A percentile compares a stretch with the other conserved stretches of the same genome.
These are phyloP conservation scores for Letharia lupina DNA, from an alignment of 495 filamentous ascomycete species.

Conservation along the genomic window DNA sequence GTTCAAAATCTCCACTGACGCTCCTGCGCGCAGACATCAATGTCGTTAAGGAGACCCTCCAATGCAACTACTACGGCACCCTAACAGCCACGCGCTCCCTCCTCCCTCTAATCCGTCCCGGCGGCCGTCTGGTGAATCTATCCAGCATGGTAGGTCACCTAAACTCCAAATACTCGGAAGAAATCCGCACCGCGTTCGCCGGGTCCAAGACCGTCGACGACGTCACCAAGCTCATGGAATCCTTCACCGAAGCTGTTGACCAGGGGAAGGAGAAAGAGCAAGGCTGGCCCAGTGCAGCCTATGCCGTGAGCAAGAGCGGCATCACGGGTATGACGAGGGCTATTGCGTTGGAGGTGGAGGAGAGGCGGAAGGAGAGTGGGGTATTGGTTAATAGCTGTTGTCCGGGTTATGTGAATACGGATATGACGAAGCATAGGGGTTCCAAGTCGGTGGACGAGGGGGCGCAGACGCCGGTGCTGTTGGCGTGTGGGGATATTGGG, in stretches of 20 bases:
- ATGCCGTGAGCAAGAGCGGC: constrained; percentile 41
- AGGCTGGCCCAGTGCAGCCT: constrained; percentile 41
- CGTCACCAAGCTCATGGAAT: constrained; percentile 37
- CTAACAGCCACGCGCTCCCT: constrained; percentile 33
- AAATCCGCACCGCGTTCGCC: constrained; percentile 31
- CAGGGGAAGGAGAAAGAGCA: constrained; percentile 34
- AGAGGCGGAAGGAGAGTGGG: constrained; percentile 22
- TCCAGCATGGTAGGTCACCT: constrained; percentile 36
- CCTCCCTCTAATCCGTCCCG: constrained; percentile 35
- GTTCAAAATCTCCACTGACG: background rate
- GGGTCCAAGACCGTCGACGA: constrained; percentile 30
- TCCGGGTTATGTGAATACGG: constrained; percentile 45
- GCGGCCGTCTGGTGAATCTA: constrained; percentile 42
- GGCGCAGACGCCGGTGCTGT: constrained; percentile 42
- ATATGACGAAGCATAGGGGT: constrained; percentile 43
- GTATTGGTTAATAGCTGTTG: constrained; percentile 45
- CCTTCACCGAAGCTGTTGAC: constrained; percentile 34
- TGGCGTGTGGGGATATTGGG: constrained; percentile 42
- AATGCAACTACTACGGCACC: constrained; percentile 43
- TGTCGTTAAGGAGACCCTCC: constrained; percentile 40
- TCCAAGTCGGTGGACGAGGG: constrained; percentile 41
- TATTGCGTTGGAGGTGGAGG: constrained; percentile 32
- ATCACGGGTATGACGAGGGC: constrained; percentile 37
- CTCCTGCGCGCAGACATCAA: constrained; percentile 29
- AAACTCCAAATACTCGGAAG: constrained; percentile 32